These are phyloP conservation scores for Fusarium sp. DNA, from an alignment of 2,329 filamentous ascomycete genomes.

Conservation along the genomic window DNA sequence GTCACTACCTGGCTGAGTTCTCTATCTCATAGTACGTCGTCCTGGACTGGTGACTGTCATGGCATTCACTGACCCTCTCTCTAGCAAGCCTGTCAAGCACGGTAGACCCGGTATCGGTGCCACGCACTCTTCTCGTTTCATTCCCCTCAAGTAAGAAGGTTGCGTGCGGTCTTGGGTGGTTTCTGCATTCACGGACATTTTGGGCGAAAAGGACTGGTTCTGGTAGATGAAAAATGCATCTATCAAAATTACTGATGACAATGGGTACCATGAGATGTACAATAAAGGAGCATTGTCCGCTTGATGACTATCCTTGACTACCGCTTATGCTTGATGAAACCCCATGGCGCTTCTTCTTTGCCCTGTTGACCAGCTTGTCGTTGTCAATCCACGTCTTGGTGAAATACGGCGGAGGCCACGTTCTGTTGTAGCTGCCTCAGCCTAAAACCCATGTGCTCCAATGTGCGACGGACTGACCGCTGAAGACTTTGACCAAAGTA, in stretches of 20 bases:
- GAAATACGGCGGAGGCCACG: no score
- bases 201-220: slow-evolving; percentile 66
- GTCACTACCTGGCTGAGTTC: slow-evolving; percentile 99
- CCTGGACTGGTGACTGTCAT: neutral
- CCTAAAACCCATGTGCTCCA: no score
- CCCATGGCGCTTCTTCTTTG: slow-evolving; percentile 3
- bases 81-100: slow-evolving; percentile 99
- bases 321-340: slow-evolving; percentile 23
- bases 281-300: slow-evolving; percentile 54
- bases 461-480: no score
- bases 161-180: slow-evolving; percentile 60
- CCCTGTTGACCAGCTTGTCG: no score
- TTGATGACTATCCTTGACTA: slow-evolving; percentile 43
- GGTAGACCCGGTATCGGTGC: slow-evolving; percentile 99
- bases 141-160: slow-evolving; percentile 97
- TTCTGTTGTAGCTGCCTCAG: no score
- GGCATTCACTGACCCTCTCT: slow-evolving; percentile 57
- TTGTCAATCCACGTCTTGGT: no score
- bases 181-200: slow-evolving; percentile 67
- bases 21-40: slow-evolving; percentile 97
- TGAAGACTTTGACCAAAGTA: no score
- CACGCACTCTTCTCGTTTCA: slow-evolving; percentile 99
- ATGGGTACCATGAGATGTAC: slow-evolving; percentile 56
- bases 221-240: slow-evolving; percentile 58
- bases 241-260: slow-evolving; percentile 57